A percentile compares a stretch with the other conserved stretches of the same genome.
Evolutionary conservation across 2,329 filamentous ascomycete genomes (phyloP).

Genomic region (Nemania sp.): DNA sequence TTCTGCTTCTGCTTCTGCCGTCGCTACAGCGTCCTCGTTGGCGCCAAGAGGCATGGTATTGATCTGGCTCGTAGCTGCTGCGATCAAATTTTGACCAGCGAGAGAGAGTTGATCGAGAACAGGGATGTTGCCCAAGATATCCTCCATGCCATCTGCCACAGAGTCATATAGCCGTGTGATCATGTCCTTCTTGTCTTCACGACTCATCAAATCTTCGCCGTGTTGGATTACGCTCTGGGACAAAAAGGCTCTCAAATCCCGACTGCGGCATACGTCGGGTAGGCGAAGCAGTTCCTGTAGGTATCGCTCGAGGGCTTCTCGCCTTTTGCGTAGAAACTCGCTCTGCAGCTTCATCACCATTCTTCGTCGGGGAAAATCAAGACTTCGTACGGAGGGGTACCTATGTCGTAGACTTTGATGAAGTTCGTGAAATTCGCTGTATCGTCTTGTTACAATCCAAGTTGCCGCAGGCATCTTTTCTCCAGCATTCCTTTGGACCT

Average conservation of each 20-base stretch:
- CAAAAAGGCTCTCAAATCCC: constrained; percentile 88
- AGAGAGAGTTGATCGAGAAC: constrained; percentile 92
- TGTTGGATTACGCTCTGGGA: constrained; percentile 81
- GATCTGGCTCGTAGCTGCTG: constrained; percentile 70
- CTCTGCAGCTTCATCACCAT: constrained; percentile 96
- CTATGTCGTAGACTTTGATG: constrained; percentile 84
- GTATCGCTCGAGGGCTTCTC: constrained; percentile 82
- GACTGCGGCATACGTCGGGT: constrained; percentile 90
- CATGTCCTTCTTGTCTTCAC: constrained; percentile 77
- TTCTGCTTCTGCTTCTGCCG: constrained; percentile 87
- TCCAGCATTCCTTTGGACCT: constrained; percentile 86
- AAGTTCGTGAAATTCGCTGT: constrained; percentile 95
- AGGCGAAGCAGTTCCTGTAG: constrained; percentile 78
- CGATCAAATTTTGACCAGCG: constrained; percentile 88
- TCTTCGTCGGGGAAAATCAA: constrained; percentile 89
- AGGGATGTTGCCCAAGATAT: constrained; percentile 93
- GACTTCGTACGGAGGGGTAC: constrained; percentile 83
- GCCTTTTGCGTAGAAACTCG: constrained; percentile 90
- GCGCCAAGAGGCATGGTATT: constrained; percentile 57
- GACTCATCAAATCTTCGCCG: constrained; percentile 58
- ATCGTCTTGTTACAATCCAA: constrained; percentile 89
- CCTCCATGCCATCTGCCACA: constrained; percentile 96
- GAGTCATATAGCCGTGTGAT: constrained; percentile 95
- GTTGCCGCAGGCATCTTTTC: constrained; percentile 96
- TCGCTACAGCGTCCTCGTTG: constrained; percentile 53